phyloP scores from a whole-genome alignment of 345 rosid species.

The Hibiscus syriacus region DNA sequence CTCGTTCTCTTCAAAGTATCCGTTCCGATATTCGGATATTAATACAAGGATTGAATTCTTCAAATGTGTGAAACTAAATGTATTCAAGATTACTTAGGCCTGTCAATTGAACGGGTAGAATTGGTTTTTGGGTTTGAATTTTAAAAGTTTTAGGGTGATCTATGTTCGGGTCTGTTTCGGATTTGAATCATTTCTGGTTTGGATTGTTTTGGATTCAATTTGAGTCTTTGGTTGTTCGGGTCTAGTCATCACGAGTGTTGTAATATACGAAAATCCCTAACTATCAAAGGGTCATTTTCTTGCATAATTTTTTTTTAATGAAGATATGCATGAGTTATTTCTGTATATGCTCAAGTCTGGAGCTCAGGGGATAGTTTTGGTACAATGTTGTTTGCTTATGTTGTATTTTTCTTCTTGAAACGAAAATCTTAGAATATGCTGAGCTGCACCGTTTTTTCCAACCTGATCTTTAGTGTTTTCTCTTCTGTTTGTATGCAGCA shows the following conservation, averaged over 20 bases:
- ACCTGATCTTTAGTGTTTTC: not conserved
- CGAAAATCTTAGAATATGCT: not conserved
- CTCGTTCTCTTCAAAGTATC: not conserved
- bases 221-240: too few relatives aligned
- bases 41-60: not conserved
- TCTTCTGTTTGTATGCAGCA: slow-evolving; percentile 8
- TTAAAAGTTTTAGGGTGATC: too few relatives aligned
- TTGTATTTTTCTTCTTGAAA: not conserved
- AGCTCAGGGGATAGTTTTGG: not conserved
- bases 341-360: not conserved
- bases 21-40: not conserved
- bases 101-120: too few relatives aligned
- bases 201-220: too few relatives aligned
- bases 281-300: not conserved
- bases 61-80: not conserved
- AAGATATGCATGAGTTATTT: not conserved
- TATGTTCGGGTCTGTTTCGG: too few relatives aligned
- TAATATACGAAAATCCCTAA: not conserved
- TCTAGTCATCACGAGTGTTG: too few relatives aligned
- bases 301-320: not conserved
- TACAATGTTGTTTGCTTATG: not conserved
- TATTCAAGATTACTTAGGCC: too few relatives aligned
- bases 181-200: too few relatives aligned
- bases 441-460: not conserved
- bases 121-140: too few relatives aligned